These are phyloP conservation scores for Tolypocladium pustulatum DNA, from an alignment of 2,329 filamentous ascomycete genomes.

Conservation along the genomic window DNA sequence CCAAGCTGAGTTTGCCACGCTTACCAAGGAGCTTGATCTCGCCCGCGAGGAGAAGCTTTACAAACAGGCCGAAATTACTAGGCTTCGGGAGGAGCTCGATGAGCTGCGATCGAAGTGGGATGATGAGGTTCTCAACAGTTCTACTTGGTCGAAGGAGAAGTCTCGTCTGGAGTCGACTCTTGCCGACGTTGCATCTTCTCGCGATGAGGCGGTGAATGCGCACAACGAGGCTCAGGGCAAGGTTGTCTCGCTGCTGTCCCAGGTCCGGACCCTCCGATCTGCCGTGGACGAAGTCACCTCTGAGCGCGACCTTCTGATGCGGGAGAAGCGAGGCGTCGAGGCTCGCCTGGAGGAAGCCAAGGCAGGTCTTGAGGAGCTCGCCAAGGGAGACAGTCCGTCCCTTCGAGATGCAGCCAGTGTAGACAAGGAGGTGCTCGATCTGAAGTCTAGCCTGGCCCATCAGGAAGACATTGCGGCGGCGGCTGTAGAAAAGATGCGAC, in stretches of 20 bases:
- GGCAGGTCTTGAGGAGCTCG: constrained; percentile 77
- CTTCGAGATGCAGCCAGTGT: constrained; percentile 82
- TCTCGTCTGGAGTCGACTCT: constrained; percentile 80
- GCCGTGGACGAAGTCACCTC: constrained; percentile 76
- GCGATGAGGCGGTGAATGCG: constrained; percentile 84
- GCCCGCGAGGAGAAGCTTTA: constrained; percentile 81
- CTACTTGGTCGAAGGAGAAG: constrained; percentile 98
- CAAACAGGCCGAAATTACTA: constrained; percentile 77
- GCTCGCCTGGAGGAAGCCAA: constrained; percentile 78
- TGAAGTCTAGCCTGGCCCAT: constrained; percentile 81
- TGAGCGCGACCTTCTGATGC: constrained; percentile 73
- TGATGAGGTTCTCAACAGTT: constrained; percentile 93
- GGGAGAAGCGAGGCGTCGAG: constrained; percentile 87
- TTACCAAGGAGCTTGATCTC: constrained; percentile 87
- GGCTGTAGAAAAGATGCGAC: constrained; percentile 93
- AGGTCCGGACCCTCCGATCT: constrained; percentile 74
- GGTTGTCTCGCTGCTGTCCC: constrained; percentile 80
- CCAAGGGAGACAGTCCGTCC: constrained; percentile 73
- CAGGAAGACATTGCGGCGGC: constrained; percentile 88
- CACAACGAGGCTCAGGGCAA: constrained; percentile 94
- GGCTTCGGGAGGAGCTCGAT: constrained; percentile 90
- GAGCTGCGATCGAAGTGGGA: constrained; percentile 96
- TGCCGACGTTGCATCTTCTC: constrained; percentile 78
- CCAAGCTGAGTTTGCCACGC: constrained; percentile 77
- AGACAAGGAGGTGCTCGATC: constrained; percentile 79